Evolutionary conservation across 352 stramenopile genomes (phyloP).

Genomic region (Globisporangium mamillatum): DNA sequence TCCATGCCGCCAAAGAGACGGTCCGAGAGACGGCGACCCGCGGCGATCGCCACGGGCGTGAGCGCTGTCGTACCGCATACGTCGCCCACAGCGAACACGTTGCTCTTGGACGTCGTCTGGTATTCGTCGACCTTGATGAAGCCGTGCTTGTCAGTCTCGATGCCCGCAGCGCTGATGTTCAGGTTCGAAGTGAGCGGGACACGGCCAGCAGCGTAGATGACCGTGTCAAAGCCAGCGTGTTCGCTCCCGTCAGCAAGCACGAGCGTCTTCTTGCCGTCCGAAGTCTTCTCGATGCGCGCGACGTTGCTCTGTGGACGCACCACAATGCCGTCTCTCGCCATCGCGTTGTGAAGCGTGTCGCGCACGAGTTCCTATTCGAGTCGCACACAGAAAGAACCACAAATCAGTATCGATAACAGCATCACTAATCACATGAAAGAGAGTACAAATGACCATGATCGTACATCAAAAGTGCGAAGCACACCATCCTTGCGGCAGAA

Average conservation of each 20-base stretch:
- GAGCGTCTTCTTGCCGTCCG: slow-evolving; percentile 53
- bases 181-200: slow-evolving; percentile 48
- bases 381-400: background rate
- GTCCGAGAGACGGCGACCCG: slow-evolving; percentile 79
- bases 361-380: slow-evolving; percentile 35
- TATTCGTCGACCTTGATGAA: slow-evolving; percentile 89
- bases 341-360: slow-evolving; percentile 52
- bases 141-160: slow-evolving; percentile 55
- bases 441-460: slow-evolving; percentile 4
- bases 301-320: slow-evolving; percentile 52
- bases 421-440: background rate
- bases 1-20: slow-evolving; percentile 79
- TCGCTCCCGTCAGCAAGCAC: slow-evolving; percentile 40
- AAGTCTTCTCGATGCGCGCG: slow-evolving; percentile 32
- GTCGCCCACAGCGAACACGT: slow-evolving; percentile 81
- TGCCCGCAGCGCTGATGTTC: slow-evolving; percentile 65
- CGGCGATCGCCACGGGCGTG: slow-evolving; percentile 86
- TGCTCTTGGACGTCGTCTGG: slow-evolving; percentile 83
- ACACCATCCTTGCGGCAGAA: slow-evolving; percentile 87
- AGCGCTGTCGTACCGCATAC: slow-evolving; percentile 66
- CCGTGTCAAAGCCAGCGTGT: slow-evolving; percentile 61
- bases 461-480: slow-evolving; percentile 87
- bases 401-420: background rate
- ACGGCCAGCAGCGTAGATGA: slow-evolving; percentile 87
- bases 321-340: slow-evolving; percentile 49